Base-by-base conservation (phyloP, 371 early-diverging fungal genomes). In the Rhizopus delemar region DNA sequence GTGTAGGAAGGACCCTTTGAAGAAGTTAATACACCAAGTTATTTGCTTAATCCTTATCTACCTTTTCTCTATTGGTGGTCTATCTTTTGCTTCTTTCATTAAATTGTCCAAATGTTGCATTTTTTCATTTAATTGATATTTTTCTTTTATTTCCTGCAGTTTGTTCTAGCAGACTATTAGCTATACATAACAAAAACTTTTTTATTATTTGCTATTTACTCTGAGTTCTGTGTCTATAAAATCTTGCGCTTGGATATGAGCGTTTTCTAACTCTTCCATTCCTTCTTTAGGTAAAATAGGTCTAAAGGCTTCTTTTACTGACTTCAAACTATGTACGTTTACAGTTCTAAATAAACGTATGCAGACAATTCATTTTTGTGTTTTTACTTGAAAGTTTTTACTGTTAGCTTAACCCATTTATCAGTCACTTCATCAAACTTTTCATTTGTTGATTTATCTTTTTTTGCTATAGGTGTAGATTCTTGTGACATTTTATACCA, bases 211-310 rank as follows among this genome's bases (percentile, higher is more conserved):
- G 43, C 43, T 15, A 22, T 29, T 48, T 48, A 48, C 48, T 1
- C 48, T 48, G 4, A 48, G 29, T 29, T 48, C 48, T 28, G 22
- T 28, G 12, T 22, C 29, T 12, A 48, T 29, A 29, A 29, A 48
- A 29, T 48, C 48, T 29, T 48, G 48, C 28, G 48, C 48, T 48
- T 48, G 48, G 4, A 29, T 8, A 29, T 48, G 31, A 9, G 48
- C 48, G 28, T 48, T 48, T 29, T 48, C 48, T 48, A 48, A 29
- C 12, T 48, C 48, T n/a, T 48, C 48, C 29, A 48, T 29, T 7
- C 48, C 12, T 48, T 48, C 48, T 6, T 48, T 29, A 9, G 48
- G 22, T 28, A 48, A 48, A 29, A 29, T 29, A 5, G 16, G 9
- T 29, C 31, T 7, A 29, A 48, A 29, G 15, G 7, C 3, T 12